Conservation (phyloP, 306 rosid species). For the Cicer judaicum region DNA sequence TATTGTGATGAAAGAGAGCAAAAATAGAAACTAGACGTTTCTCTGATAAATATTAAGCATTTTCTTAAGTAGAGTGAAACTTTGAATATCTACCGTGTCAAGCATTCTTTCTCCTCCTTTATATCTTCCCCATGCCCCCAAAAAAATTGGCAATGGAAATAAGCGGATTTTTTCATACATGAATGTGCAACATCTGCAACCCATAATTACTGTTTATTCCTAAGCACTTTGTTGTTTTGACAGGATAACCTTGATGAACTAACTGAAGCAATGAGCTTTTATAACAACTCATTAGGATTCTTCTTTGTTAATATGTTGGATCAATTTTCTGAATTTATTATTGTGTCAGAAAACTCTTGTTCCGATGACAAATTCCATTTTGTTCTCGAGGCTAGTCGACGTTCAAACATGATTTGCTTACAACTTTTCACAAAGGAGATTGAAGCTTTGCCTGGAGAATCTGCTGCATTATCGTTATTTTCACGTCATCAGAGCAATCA, state of each 20-base stretch:
- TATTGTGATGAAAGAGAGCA: constrained; percentile 36
- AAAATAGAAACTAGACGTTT: neutral
- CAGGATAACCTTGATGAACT: constrained; percentile 3
- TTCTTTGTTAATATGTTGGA: constrained; percentile 16
- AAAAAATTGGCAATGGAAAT: neutral
- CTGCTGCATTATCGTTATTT: constrained; percentile 76
- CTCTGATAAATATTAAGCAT: constrained; percentile 17
- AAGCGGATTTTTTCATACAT: constrained; percentile 6
- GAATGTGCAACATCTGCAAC: constrained; percentile 20
- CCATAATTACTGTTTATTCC: constrained; percentile 14
- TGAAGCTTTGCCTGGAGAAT: constrained; percentile 82
- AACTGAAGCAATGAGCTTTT: neutral
- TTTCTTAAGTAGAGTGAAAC: constrained; percentile 9
- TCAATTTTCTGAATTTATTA: constrained; percentile 53
- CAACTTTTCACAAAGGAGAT: constrained; percentile 80
- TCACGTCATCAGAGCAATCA: constrained; percentile 62
- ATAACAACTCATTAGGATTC: constrained; percentile 17
- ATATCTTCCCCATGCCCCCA: neutral
- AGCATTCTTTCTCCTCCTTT: constrained; percentile 29
- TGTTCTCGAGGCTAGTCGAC: constrained; percentile 89
- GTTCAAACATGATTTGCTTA: constrained; percentile 79
- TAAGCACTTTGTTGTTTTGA: constrained; percentile 30
- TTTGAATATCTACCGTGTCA: constrained; percentile 6
- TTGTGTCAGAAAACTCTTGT: constrained; percentile 75
- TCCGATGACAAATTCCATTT: constrained; percentile 76